Evolutionary conservation across 1,139 yeast species (phyloP), one percentile per base, ranked within the genome.

Genomic region (Saccharomyces hybrid): DNA sequence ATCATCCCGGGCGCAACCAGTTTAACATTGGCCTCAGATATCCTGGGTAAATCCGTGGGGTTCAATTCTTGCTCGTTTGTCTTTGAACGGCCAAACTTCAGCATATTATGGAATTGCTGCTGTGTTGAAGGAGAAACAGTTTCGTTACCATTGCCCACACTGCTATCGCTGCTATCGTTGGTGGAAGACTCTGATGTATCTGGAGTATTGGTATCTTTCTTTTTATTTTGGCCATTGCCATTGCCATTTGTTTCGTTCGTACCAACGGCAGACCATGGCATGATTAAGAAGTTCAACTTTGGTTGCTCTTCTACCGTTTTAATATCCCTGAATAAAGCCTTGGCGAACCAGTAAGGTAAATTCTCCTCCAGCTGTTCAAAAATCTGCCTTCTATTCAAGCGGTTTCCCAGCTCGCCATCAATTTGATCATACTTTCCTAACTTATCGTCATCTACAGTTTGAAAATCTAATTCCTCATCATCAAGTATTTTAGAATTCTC

Each of bases 261-360:
- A 20, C 23, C n/a, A 47, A 20, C 49, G 9, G 44, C 20, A 7
- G 48, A 53, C 65, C 68, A 69, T 0, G 80, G 76, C 44, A 58
- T 69, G 25, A 91, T 73, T 16, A 79, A 77, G 66, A 93, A 91
- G 20, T 91, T 87, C 50, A 91, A 77, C 67, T 85, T 88, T 31
- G 86, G 83, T 14, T 80, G 76, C 41, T 83, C 87, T 64, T 82
- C 83, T 5, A 70, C 64, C 0, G 83, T 82, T 59, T 78, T 78
- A 58, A 76, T 77, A 64, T 86, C 85, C 57, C 79, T 77, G 20
- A 90, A 72, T 1, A 91, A 68, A 1, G 86, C 82, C 51, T 81
- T 78, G 0, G 90, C 91, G 11, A 88, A 77, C 98, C 98, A 93
- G 50, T 77, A 78, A 0, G 99, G 98, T 28, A 89, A 68, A 23